Percentiles rank a stretch among this genome's conserved stretches.
Evolutionary conservation across 2,329 filamentous ascomycete species (phyloP).

Genomic region (Paracoccidioides brasiliensis): DNA sequence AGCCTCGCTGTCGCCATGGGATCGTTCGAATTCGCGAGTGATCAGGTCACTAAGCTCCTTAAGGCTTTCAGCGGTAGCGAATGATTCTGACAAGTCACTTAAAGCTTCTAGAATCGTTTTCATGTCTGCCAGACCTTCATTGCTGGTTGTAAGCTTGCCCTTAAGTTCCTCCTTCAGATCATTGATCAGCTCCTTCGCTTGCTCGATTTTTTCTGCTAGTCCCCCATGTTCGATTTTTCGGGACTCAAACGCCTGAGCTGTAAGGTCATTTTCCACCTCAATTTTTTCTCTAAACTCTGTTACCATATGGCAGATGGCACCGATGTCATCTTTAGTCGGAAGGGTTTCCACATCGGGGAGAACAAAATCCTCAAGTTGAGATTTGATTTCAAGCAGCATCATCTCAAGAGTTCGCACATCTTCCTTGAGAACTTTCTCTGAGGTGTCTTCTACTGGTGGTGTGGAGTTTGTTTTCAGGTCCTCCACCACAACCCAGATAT

Average conservation of each 20-base stretch:
- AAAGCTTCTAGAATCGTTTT: slow-evolving; percentile 53
- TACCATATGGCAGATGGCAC: slow-evolving; percentile 55
- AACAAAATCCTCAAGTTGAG: slow-evolving; percentile 58
- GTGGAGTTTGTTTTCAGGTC: slow-evolving; percentile 45
- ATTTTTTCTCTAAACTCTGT: slow-evolving; percentile 53
- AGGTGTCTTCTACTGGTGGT: slow-evolving; percentile 28
- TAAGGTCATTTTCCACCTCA: slow-evolving; percentile 56
- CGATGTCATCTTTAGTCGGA: slow-evolving; percentile 63
- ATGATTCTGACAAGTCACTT: slow-evolving; percentile 42
- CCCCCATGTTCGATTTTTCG: slow-evolving; percentile 71
- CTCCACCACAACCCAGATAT: slow-evolving; percentile 62
- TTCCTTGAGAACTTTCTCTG: slow-evolving; percentile 60
- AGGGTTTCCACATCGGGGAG: slow-evolving; percentile 57
- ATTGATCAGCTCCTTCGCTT: slow-evolving; percentile 63
- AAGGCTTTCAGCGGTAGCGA: slow-evolving; percentile 44
- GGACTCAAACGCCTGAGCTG: slow-evolving; percentile 67
- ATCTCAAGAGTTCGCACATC: slow-evolving; percentile 72
- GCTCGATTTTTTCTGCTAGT: slow-evolving; percentile 63
- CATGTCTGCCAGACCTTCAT: slow-evolving; percentile 44
- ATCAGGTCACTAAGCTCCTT: slow-evolving; percentile 62
- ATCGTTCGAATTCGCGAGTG: slow-evolving; percentile 76
- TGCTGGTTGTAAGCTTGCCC: slow-evolving; percentile 62
- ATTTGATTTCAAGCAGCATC: slow-evolving; percentile 74
- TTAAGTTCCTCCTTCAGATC: slow-evolving; percentile 67
- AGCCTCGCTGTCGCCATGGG: slow-evolving; percentile 64